Evolutionary conservation across 345 rosid species (phyloP).

Genomic region (Ceriops zippeliana): DNA sequence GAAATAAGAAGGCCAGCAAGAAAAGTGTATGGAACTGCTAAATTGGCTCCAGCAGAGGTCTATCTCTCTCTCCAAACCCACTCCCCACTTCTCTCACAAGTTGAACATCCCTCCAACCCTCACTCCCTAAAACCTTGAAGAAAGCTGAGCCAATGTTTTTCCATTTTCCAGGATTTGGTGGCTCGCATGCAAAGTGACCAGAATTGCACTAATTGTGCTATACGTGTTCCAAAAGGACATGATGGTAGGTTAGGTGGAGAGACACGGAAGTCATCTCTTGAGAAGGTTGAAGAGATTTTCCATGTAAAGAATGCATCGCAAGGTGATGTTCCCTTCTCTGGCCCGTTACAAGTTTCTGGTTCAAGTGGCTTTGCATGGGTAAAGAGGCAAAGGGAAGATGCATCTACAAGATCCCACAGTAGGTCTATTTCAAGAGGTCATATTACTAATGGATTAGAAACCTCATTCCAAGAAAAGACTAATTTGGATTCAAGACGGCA

Average conservation of each 20-base stretch:
- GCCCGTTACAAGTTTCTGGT: constrained; percentile 74
- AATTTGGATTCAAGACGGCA: constrained; percentile 43
- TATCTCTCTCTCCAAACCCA: constrained; percentile 7
- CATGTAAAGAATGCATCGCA: constrained; percentile 87
- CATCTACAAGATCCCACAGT: constrained; percentile 45
- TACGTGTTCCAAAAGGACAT: constrained; percentile 30
- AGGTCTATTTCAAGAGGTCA: constrained; percentile 67
- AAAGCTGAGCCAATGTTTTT: background rate
- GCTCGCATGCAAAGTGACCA: constrained; percentile 34
- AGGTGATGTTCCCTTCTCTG: constrained; percentile 84
- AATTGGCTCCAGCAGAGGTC: constrained; percentile 77
- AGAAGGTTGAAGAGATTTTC: constrained; percentile 51
- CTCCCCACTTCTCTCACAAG: too few species aligned
- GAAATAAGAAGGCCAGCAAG: constrained; percentile 68
- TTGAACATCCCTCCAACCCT: too few species aligned
- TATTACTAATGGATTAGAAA: constrained; percentile 43
- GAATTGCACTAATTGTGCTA: constrained; percentile 28
- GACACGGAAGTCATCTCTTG: constrained; percentile 40
- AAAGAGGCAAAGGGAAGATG: constrained; percentile 63
- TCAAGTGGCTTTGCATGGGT: constrained; percentile 98
- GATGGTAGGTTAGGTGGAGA: constrained; percentile 37
- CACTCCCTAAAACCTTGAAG: too few species aligned
- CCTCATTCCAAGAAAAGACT: constrained; percentile 40
- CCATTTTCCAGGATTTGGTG: constrained; percentile 50
- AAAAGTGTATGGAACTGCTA: constrained; percentile 51